Conservation (phyloP, 768 basidiomycete species). For the Lentinula guzmanii region DNA sequence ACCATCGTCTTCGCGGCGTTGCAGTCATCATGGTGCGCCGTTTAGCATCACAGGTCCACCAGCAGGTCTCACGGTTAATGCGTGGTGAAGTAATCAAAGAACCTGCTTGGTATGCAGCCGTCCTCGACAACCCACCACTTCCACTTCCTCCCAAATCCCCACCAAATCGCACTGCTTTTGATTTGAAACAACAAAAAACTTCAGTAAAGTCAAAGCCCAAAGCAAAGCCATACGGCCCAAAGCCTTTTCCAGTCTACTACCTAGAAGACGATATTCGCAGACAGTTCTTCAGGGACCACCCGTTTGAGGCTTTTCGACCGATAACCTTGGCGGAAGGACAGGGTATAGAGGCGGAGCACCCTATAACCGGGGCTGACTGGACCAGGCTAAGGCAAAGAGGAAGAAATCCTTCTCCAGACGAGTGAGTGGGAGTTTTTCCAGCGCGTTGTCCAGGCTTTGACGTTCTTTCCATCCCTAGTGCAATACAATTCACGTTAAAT, state of each 20-base stretch:
- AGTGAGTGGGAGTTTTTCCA: slow-evolving; percentile 49
- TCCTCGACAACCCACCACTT: slow-evolving; percentile 83
- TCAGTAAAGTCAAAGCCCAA: slow-evolving; percentile 18
- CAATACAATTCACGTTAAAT: slow-evolving; percentile 74
- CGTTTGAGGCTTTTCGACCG: slow-evolving; percentile 90
- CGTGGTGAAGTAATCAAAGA: slow-evolving; percentile 53
- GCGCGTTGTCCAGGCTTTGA: slow-evolving; percentile 8
- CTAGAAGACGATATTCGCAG: slow-evolving; percentile 80
- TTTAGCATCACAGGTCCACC: slow-evolving; percentile 84
- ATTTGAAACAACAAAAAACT: slow-evolving; percentile 28
- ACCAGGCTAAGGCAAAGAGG: slow-evolving; percentile 75
- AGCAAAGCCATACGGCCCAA: slow-evolving; percentile 31
- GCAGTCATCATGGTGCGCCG: slow-evolving; percentile 58
- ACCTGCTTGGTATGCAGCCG: slow-evolving; percentile 82
- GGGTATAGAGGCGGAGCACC: slow-evolving; percentile 48
- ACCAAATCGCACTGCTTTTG: slow-evolving; percentile 49
- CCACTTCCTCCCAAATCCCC: slow-evolving; percentile 75
- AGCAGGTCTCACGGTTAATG: slow-evolving; percentile 77
- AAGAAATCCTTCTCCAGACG: slow-evolving; percentile 80
- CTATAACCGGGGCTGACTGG: slow-evolving; percentile 62
- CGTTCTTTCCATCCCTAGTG: slow-evolving; percentile 37
- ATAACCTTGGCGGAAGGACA: slow-evolving; percentile 69
- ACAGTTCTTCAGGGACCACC: slow-evolving; percentile 94
- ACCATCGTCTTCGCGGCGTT: too few species aligned
- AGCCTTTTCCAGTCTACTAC: slow-evolving; percentile 63